Percentiles rank a stretch among this genome's conserved stretches.
These are phyloP conservation scores for Bipolaris cookei DNA, from an alignment of 2,329 filamentous ascomycete genomes.

Conservation along the genomic window DNA sequence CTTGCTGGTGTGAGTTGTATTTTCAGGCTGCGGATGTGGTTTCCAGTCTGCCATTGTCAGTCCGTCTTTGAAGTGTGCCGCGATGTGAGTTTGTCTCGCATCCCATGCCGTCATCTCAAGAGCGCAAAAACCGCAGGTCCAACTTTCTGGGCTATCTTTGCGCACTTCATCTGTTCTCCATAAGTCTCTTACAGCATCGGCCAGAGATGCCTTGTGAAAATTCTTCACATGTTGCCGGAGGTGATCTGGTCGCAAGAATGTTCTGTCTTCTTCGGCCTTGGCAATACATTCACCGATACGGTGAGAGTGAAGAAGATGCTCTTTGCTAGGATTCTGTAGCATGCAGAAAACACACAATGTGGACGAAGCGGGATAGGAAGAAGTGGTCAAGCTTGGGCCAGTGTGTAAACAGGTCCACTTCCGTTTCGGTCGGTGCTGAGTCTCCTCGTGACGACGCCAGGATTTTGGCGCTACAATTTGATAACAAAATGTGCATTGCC, in stretches of 20 bases:
- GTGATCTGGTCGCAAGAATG: slow-evolving; percentile 43
- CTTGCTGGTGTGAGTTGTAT: background rate
- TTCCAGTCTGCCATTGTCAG: slow-evolving; percentile 40
- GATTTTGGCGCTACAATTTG: slow-evolving; percentile 40
- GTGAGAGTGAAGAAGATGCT: slow-evolving; percentile 38
- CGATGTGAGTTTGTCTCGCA: slow-evolving; percentile 40
- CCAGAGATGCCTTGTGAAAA: slow-evolving; percentile 36
- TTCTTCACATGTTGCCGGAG: slow-evolving; percentile 45
- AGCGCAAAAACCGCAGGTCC: slow-evolving; percentile 44
- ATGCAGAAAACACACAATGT: slow-evolving; percentile 43
- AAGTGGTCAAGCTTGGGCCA: slow-evolving; percentile 29
- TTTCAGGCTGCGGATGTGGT: background rate
- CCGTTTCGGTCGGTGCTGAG: slow-evolving; percentile 43
- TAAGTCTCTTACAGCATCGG: slow-evolving; percentile 32
- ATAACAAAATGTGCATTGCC: slow-evolving; percentile 47
- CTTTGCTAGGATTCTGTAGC: slow-evolving; percentile 32
- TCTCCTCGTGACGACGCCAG: slow-evolving; percentile 48
- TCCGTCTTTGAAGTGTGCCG: slow-evolving; percentile 43
- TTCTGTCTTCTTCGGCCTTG: slow-evolving; percentile 36
- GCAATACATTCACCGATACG: slow-evolving; percentile 42
- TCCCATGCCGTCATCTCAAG: slow-evolving; percentile 37
- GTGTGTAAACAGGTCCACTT: slow-evolving; percentile 45
- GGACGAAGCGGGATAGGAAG: slow-evolving; percentile 8
- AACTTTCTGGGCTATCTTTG: slow-evolving; percentile 23
- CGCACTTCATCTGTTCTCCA: slow-evolving; percentile 36